Conservation (phyloP, 2,329 filamentous ascomycete genomes). For the Fusarium verrucosum region DNA sequence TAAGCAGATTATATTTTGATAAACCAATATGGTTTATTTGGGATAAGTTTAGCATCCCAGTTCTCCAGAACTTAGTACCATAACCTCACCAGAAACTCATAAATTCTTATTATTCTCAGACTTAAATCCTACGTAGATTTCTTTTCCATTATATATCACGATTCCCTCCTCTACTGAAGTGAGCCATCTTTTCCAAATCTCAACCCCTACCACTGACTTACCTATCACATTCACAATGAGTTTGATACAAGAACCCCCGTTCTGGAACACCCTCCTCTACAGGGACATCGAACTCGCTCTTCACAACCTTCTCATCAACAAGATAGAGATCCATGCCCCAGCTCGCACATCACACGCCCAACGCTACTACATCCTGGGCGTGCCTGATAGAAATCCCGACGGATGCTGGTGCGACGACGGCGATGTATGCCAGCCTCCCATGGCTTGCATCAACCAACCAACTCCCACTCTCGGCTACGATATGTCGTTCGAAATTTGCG, state of each 20-base stretch:
- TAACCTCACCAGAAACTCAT: no score
- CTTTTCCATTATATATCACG: no score
- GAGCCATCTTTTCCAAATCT: neutral
- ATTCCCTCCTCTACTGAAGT: neutral
- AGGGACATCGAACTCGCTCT: constrained; percentile 12
- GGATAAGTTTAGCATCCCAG: no score
- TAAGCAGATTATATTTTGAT: no score
- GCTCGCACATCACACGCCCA: neutral
- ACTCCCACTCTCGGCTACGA: neutral
- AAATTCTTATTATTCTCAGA: no score
- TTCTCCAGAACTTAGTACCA: no score
- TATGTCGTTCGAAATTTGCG: neutral
- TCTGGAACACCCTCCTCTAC: constrained; percentile 1
- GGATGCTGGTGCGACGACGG: neutral
- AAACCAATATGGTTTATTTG: no score
- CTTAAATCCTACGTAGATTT: no score
- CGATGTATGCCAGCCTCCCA: neutral
- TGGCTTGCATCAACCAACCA: fast-evolving
- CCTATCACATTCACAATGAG: neutral
- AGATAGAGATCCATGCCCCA: neutral
- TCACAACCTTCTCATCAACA: neutral
- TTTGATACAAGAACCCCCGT: neutral
- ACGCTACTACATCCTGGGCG: neutral
- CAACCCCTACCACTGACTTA: neutral
- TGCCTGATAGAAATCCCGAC: neutral